phyloP scores from a whole-genome alignment of 2,329 filamentous ascomycete species.

The Xylaria sp. region DNA sequence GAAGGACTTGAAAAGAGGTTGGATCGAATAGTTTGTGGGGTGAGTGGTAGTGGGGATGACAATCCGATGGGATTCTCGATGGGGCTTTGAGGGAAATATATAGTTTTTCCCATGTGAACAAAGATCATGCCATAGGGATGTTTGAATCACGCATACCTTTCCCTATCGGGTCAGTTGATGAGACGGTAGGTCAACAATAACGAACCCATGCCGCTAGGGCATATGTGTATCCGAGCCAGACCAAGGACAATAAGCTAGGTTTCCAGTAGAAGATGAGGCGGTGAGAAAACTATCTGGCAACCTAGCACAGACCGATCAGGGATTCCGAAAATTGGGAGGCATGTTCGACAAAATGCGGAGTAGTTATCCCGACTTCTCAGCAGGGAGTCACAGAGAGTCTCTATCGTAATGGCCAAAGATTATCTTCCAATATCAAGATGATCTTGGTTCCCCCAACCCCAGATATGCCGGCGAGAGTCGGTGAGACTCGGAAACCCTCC shows the following conservation, averaged over 20 bases:
- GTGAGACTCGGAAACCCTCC: background rate
- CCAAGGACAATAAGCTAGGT: constrained; percentile 17
- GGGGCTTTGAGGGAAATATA: constrained; percentile 21
- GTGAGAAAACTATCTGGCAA: constrained; percentile 21
- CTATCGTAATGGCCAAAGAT: background rate
- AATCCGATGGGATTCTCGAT: background rate
- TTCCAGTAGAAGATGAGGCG: constrained; percentile 15
- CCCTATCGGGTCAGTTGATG: constrained; percentile 13
- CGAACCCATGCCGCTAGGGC: constrained; percentile 12
- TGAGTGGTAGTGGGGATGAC: background rate
- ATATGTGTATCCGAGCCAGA: constrained; percentile 27
- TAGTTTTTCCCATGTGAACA: constrained; percentile 12
- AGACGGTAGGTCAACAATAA: constrained; percentile 13
- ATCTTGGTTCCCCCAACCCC: constrained; percentile 4
- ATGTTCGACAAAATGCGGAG: background rate
- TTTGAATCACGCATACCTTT: background rate
- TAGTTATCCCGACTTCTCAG: background rate
- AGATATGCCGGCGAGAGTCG: background rate
- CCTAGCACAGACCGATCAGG: constrained; percentile 20
- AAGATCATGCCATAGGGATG: background rate
- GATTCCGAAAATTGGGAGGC: background rate
- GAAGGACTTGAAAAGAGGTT: background rate
- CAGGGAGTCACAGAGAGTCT: background rate
- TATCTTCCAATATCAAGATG: background rate
- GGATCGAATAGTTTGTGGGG: background rate